Evolutionary conservation across 257 asterid species (phyloP), one percentile per base, ranked within the genome.

Genomic region (Vinca minor): DNA sequence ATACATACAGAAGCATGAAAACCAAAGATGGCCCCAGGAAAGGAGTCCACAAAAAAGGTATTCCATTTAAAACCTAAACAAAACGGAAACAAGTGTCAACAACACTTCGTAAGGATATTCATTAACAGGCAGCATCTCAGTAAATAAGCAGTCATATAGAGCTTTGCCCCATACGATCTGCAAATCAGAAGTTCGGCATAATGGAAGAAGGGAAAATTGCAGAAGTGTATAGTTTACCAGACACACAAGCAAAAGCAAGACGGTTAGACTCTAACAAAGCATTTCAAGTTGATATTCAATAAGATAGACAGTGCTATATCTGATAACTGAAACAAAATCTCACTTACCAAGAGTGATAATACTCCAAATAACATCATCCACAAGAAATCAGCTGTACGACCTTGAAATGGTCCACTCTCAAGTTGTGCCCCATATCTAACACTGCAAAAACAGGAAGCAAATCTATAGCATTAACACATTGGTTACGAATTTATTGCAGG

Each of bases 281-380:
- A 55, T 25, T 45, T 53, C 17, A 13, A 15, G 29, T 28, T 62
- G 4, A 44, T 39, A 44, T 48, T 59, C 49, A 69, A 38, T n/a
- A n/a, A 20, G 23, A 31, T 45, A 5, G 18, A 52, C 15, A 35
- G 50, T 10, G 38, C 41, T 2, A n/a, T n/a, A n/a, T 2, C 32
- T 29, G 25, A 58, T 52, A 59, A 11, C 7, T 26, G 47, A 55
- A 58, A 36, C 4, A 32, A 48, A 12, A 23, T 11, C 35, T 56
- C 48, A 77, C 85, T 48, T 70, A 89, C 97, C 97, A 89, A 68
- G 63, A 89, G 62, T 41, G 92, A 66, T 66, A 89, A 49, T 63
- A 96, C 89, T 79, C 98, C 97, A 82, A 89, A 84, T 67, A 93
- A 59, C 94, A 93, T 83, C 98, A 93, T 93, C 97, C 97, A 89